Base-by-base conservation (phyloP, 352 stramenopile species). In the Phytophthora foliorum region DNA sequence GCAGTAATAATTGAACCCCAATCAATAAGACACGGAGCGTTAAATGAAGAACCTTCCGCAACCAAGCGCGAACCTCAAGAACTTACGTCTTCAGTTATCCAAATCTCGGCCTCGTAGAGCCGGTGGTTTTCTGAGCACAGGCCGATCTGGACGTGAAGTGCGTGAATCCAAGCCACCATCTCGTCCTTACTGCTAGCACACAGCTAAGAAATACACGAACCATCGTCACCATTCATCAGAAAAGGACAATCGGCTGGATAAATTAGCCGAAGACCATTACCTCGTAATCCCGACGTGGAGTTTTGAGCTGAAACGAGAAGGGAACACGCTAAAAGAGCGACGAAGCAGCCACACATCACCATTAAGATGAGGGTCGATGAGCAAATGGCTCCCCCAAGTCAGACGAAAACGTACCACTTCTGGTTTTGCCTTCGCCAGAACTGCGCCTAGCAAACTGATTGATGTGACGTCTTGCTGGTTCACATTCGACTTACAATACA, bases 21-120 rank as follows among this genome's bases (percentile, higher is more conserved):
- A 45, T 13, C 5, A 45, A n/a, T 6, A 4, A 21, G 17, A 45
- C n/a, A 22, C 17, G n/a, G 14, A 24, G 17, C 17, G 39, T 45
- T 45, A 45, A 45, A 22, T 22, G 7, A 45, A 42, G 3, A 45
- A 22, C 6, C 0, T 21, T 14, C 16, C 21, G 38, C 8, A 3
- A 17, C 0, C 6, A 21, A 45, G 2, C 17, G n/a, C 36, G 2
- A 21, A 21, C 13, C 8, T 16, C 32, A 11, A 45, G 17, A 31
- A 77, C 81, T 41, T 78, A 94, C 88, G 63, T 94, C 86, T 81
- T 95, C 88, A 5, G 88, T 91, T 42, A 95, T 95, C 74, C 89
- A 80, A 64, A 92, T 92, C 55, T 95, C 88, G 10, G 88, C 88
- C 57, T 94, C 82, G 44, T 91, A 91, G 4, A 95, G 67, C 5